These are phyloP conservation scores for Dichotomocladium elegans DNA, from an alignment of 371 early-diverging fungal species.

Conservation along the genomic window DNA sequence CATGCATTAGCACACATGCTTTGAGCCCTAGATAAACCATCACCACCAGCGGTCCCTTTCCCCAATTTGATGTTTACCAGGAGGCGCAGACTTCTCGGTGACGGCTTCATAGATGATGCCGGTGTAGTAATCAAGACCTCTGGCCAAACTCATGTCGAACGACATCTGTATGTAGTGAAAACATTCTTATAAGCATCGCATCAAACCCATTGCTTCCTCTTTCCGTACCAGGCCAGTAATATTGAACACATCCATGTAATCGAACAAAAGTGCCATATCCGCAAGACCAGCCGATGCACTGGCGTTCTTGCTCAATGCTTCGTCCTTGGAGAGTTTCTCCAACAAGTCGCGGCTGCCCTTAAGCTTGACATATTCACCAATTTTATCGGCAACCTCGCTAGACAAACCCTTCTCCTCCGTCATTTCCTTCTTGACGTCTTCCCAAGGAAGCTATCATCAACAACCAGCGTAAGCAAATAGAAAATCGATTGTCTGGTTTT, in stretches of 20 bases:
- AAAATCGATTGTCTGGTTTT: background rate
- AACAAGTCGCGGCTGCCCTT: conserved; percentile 83
- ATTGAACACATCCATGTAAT: conserved; percentile 82
- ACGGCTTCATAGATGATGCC: conserved; percentile 99
- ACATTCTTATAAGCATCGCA: background rate
- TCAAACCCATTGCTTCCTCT: background rate
- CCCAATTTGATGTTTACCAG: conserved; percentile 8
- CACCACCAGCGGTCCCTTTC: no score
- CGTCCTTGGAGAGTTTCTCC: conserved; percentile 61
- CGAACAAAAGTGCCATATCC: conserved; percentile 87
- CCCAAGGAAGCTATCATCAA: conserved; percentile 89
- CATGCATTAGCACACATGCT: background rate
- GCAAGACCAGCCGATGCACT: conserved; percentile 82
- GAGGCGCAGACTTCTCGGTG: conserved; percentile 60
- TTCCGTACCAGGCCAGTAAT: conserved; percentile 57
- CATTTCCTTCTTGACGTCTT: conserved; percentile 95
- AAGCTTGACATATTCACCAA: conserved; percentile 85
- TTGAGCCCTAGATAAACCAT: background rate
- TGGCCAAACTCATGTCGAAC: conserved; percentile 95
- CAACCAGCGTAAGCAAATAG: background rate
- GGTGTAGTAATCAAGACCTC: conserved; percentile 99
- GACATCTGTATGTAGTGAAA: conserved; percentile 54
- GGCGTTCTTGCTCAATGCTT: conserved; percentile 58
- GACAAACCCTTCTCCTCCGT: conserved; percentile 85
- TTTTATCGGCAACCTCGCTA: conserved; percentile 78